Evolutionary conservation across 2,329 filamentous ascomycete species (phyloP), one percentile per base, ranked within the genome.

Genomic region (Phaeosphaeriaceae sp.): DNA sequence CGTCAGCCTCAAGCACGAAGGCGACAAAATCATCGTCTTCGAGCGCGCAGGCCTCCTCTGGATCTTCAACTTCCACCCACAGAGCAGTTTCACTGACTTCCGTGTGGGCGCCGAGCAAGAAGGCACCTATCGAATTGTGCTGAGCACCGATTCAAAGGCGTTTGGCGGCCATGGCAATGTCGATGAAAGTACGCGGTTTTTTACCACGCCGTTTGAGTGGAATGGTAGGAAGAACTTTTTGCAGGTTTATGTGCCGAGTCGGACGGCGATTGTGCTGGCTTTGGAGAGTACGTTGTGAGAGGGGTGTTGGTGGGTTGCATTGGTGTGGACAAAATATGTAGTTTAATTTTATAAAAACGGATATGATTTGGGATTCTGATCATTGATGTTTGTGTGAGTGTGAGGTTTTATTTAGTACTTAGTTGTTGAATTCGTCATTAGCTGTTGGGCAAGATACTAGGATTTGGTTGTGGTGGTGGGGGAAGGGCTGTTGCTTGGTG

Each of bases 11-110:
- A 99, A 97, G 83, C 87, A 99, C 71, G 92, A 97, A 69, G 80
- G 76, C 16, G 94, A 99, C 77, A 99, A 97, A 78, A 87, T 97
- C 35, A 85, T 99, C 58, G 92, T 96, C 3, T 99, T 97, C 71
- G 94, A 99, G 79, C 85, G 94, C 26, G 94, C 86, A 1, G 92
- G 92, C 0, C 77, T 96, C 50, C 80, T 99, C 9, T 99, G 92
- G 80, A 83, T 97, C 63, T 97, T 99, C 82, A 99, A 99, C 77
- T 97, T 97, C 81, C 87, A 97, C 71, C 86, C 90, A 0, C 84
- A 83, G 21, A 77, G 87, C 60, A 96, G 91, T 74, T 99, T 89
- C 76, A 87, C 87, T 9, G 94, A 97, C 75, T 99, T 97, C 73
- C 86, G 93, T 30, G 87, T 99, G 38, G 94, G 94, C 15, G 82